These are phyloP conservation scores for Boletus pseudo-olivaceus DNA, from an alignment of 768 basidiomycete genomes.

Conservation along the genomic window DNA sequence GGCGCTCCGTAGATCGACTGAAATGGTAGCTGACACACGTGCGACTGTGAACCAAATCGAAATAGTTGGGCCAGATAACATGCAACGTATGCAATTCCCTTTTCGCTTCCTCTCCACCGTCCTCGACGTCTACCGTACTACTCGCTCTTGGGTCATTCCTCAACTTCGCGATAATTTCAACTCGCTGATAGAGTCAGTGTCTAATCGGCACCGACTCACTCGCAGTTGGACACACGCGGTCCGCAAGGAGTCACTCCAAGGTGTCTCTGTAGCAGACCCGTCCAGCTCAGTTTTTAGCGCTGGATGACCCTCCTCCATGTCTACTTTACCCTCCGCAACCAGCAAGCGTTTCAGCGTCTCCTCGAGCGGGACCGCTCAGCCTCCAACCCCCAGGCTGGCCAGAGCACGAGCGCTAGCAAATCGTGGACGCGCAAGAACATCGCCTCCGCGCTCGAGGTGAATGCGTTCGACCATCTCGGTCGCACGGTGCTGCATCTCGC, in stretches of 20 bases:
- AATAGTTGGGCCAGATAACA: background rate
- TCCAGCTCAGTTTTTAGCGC: constrained; percentile 13
- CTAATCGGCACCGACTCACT: constrained; percentile 12
- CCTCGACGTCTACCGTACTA: background rate
- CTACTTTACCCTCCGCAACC: constrained; percentile 64
- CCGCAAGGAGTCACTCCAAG: constrained; percentile 21
- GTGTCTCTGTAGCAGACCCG: constrained; percentile 24
- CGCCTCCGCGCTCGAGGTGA: constrained; percentile 49
- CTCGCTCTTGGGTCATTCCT: background rate
- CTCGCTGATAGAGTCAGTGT: constrained; percentile 5
- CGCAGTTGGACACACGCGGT: constrained; percentile 19
- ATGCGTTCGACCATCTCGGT: constrained; percentile 68
- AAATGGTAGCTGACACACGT: constrained; percentile 14
- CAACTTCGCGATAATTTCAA: background rate
- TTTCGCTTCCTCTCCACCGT: background rate
- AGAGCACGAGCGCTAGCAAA: constrained; percentile 49
- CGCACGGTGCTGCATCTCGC: constrained; percentile 81
- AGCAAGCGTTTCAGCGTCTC: constrained; percentile 73
- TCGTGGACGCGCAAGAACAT: constrained; percentile 55
- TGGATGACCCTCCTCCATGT: constrained; percentile 84
- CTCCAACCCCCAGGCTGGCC: constrained; percentile 20
- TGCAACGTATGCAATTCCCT: background rate
- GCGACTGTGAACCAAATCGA: background rate
- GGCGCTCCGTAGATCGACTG: background rate
- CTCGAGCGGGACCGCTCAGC: constrained; percentile 50